Evolutionary conservation across 768 basidiomycete species (phyloP), one percentile per base, ranked within the genome.

Genomic region (Filobasidium floriforme): DNA sequence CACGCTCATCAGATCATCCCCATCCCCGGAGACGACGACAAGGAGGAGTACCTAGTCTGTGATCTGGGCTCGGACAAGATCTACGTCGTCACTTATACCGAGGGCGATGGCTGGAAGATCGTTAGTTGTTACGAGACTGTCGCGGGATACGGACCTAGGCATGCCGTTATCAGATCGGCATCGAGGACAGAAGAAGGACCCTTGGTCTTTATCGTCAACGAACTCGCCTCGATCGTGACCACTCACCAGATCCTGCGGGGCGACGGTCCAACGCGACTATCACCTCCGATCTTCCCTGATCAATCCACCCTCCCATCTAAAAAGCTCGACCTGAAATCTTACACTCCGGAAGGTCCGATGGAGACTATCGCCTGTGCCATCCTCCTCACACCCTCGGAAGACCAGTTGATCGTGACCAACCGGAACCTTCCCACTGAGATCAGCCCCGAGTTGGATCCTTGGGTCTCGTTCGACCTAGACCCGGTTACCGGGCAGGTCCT

Each of bases 311-410:
- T 64, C 1, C 63, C 63, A 4, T 37, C 9, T 9, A 37, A n/a
- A n/a, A 52, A 32, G 14, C 4, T 22, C 32, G 54, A 37, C 24
- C 63, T 18, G 2, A 4, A 64, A 59, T 18, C 9, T 15, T 64
- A 64, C 14, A 49, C 46, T 5, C 46, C 46, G 5, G 46, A 57
- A 57, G 63, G 49, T 18, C 63, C 63, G 15, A 55, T 55, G 24
- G 63, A 64, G 43, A 64, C 52, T 28, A 64, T 64, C 54, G 63
- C 63, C 19, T 64, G 63, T 28, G 29, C 63, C 9, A 64, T 64
- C 19, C n/a, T 64, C n/a, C 54, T 64, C 63, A 64, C 41, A 57
- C 63, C 19, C 51, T 44, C 1, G 55, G 63, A 40, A 41, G 52
- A 64, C 12, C 52, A 64, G 26, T 15, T 64, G 26, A 64, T 64